Percentiles rank a stretch among this genome's conserved stretches.
Conservation (phyloP, 2,329 filamentous ascomycete species). For the Geosmithia flava region DNA sequence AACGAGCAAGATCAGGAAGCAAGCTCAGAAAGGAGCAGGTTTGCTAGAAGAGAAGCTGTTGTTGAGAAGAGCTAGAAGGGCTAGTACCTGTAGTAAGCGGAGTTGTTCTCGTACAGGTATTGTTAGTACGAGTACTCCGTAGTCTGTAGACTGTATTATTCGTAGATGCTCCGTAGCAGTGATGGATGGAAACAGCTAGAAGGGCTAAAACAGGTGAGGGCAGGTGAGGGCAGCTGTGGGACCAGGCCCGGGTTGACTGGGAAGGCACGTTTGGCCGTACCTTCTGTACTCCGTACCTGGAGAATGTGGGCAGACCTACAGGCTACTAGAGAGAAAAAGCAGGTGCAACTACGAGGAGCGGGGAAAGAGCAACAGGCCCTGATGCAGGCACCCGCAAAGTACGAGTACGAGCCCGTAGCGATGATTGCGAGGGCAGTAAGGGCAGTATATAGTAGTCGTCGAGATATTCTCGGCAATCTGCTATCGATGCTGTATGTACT, state of each 20-base stretch:
- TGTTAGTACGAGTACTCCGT: too few species aligned
- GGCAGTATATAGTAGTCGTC: too few species aligned
- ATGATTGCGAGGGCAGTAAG: neutral
- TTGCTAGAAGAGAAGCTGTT: too few species aligned
- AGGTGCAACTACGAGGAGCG: neutral
- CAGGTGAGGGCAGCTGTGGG: neutral
- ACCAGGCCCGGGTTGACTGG: neutral
- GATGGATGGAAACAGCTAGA: neutral
- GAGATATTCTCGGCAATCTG: too few species aligned
- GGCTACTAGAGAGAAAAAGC: neutral
- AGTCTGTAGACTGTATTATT: too few species aligned
- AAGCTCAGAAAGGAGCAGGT: too few species aligned
- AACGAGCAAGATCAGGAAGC: too few species aligned
- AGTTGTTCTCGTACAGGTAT: too few species aligned
- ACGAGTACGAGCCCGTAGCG: neutral
- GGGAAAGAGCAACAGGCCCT: neutral
- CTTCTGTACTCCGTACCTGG: neutral
- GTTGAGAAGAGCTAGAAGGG: too few species aligned
- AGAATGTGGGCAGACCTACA: neutral
- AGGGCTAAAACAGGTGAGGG: neutral
- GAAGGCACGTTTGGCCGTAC: neutral
- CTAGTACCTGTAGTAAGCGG: too few species aligned
- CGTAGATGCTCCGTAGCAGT: too few species aligned
- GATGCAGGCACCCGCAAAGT: neutral
- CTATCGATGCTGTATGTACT: too few species aligned